Conservation (phyloP, 148 eudicot genomes). For the Cornus controversa region DNA sequence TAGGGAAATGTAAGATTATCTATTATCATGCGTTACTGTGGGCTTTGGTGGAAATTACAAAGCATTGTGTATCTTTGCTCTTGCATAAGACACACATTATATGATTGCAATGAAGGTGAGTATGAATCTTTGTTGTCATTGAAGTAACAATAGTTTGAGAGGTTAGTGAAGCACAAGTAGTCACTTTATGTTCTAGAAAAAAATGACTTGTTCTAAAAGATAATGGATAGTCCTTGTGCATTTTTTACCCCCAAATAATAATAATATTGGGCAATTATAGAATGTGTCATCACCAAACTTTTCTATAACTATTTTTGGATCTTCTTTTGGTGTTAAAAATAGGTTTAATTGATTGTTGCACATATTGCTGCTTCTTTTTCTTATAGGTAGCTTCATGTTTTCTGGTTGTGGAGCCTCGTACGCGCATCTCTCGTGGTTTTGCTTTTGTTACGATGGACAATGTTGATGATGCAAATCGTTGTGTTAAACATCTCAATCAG, state of each 20-base stretch:
- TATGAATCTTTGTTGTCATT: no score
- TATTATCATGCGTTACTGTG: background rate
- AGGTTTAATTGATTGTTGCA: background rate
- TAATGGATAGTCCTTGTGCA: background rate
- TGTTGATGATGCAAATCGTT: slow-evolving; percentile 82
- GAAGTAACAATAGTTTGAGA: no score
- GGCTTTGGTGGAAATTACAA: background rate
- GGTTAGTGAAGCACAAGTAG: no score
- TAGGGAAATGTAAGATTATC: slow-evolving; percentile 69
- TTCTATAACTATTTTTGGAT: background rate
- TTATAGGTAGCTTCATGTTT: slow-evolving; percentile 59
- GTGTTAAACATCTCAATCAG: slow-evolving; percentile 79
- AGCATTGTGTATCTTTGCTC: background rate
- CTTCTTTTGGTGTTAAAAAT: background rate
- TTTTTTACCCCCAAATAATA: background rate
- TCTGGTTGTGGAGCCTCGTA: slow-evolving; percentile 92
- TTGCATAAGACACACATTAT: background rate
- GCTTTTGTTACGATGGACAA: slow-evolving; percentile 83
- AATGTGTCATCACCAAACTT: background rate
- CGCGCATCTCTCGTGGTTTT: slow-evolving; percentile 87
- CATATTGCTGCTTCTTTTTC: background rate
- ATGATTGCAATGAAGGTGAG: no score
- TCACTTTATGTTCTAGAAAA: no score
- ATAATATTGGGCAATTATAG: background rate
- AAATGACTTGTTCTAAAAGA: background rate